Conservation (phyloP, 75 land plant species). For the Picea glauca region DNA sequence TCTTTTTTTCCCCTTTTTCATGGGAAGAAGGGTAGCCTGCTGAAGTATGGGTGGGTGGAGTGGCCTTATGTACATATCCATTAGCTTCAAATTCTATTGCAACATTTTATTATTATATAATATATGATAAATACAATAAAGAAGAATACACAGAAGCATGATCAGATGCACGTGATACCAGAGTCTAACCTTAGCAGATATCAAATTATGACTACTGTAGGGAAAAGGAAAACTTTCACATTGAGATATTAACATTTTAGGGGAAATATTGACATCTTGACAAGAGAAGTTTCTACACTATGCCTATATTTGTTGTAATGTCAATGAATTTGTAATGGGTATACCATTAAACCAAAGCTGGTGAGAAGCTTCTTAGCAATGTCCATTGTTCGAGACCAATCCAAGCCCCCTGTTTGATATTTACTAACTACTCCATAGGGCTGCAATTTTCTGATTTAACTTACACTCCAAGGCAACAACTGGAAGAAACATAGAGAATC, state of each 20-base stretch:
- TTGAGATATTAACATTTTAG: not conserved
- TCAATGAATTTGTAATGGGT: not conserved
- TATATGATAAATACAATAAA: too few relatives aligned
- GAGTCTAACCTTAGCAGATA: not conserved
- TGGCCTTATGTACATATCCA: not conserved
- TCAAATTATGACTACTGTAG: not conserved
- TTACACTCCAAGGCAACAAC: not conserved
- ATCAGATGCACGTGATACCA: not conserved
- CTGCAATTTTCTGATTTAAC: not conserved
- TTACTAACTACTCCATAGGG: not conserved
- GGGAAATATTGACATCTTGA: not conserved
- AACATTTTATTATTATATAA: not conserved
- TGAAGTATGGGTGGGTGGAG: too few relatives aligned
- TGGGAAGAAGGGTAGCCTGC: too few relatives aligned
- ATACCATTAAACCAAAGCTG: not conserved
- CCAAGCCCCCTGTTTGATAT: not conserved
- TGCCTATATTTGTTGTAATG: not conserved
- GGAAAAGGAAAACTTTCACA: too few relatives aligned
- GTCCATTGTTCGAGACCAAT: not conserved
- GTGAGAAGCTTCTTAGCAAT: not conserved
- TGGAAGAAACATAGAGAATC: too few relatives aligned
- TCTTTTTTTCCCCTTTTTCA: too few relatives aligned
- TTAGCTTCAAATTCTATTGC: not conserved
- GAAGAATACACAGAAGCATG: not conserved
- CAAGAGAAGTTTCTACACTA: not conserved